Conservation (phyloP, 2,329 filamentous ascomycete genomes). For the Pseudogymnoascus sp. region DNA sequence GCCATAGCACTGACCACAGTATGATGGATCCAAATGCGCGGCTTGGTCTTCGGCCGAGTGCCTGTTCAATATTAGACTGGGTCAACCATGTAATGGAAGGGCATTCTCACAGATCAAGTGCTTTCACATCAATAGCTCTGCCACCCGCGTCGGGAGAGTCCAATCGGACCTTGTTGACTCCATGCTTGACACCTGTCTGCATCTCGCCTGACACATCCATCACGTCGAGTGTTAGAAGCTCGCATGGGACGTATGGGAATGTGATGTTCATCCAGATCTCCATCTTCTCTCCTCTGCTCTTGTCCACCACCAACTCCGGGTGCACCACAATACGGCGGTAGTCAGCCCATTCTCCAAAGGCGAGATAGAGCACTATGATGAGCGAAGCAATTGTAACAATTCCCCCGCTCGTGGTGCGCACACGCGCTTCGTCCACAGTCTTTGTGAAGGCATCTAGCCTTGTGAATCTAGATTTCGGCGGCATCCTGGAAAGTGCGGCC, state of each 20-base stretch:
- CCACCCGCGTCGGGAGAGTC: constrained; percentile 66
- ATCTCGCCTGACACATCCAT: constrained; percentile 99
- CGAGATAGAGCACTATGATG: constrained; percentile 77
- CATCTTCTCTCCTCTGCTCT: constrained; percentile 96
- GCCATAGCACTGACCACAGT: constrained; percentile 92
- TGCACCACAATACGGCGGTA: constrained; percentile 80
- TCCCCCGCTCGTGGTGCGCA: constrained; percentile 91
- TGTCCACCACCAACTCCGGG: constrained; percentile 92
- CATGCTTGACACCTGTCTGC: constrained; percentile 88
- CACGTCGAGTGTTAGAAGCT: constrained; percentile 91
- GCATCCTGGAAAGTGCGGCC: constrained; percentile 49
- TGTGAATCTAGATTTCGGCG: constrained; percentile 87
- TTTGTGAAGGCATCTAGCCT: constrained; percentile 98
- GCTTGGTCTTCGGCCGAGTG: constrained; percentile 62
- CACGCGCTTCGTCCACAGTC: constrained; percentile 94
- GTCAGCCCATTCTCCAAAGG: constrained; percentile 93
- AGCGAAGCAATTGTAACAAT: constrained; percentile 90
- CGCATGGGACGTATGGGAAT: constrained; percentile 89
- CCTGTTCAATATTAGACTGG: constrained; percentile 32
- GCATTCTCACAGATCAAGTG: constrained; percentile 55
- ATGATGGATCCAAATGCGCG: constrained; percentile 76
- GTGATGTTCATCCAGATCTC: constrained; percentile 97
- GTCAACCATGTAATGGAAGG: constrained; percentile 14
- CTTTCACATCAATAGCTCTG: constrained; percentile 61
- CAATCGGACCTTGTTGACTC: constrained; percentile 84